A percentile compares a stretch with the other conserved stretches of the same genome.
phyloP scores from a whole-genome alignment of 2,329 filamentous ascomycete genomes.

The Taxawa tesnikishii region DNA sequence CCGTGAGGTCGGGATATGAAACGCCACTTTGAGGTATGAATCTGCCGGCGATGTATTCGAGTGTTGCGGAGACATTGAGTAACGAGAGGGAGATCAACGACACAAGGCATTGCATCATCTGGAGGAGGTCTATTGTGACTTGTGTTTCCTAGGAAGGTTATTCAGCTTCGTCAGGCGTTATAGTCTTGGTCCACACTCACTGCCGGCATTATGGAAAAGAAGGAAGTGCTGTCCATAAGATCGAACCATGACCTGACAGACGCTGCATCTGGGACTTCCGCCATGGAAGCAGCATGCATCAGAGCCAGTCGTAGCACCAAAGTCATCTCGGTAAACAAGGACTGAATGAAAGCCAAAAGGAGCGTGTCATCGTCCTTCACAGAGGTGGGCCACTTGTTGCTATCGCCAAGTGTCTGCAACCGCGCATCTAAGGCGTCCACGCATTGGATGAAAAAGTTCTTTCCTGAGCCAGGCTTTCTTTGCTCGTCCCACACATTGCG shows the following conservation, averaged over 20 bases:
- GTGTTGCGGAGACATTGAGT: conserved; percentile 53
- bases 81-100: conserved; percentile 60
- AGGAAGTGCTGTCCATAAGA: conserved; percentile 55
- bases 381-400: conserved; percentile 34
- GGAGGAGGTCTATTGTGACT: conserved; percentile 2
- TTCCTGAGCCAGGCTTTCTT: conserved; percentile 21
- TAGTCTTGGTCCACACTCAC: conserved; percentile 28
- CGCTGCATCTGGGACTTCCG: conserved; percentile 18
- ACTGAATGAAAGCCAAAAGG: conserved; percentile 51
- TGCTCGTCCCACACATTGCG: conserved; percentile 1
- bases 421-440: conserved; percentile 15
- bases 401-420: conserved; percentile 21
- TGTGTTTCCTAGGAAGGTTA: neutral
- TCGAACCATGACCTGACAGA: conserved; percentile 60
- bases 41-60: conserved; percentile 34
- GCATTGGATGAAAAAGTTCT: conserved; percentile 10
- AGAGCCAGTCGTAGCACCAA: conserved; percentile 45
- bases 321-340: conserved; percentile 55
- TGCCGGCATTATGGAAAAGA: conserved; percentile 52
- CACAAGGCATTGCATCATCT: conserved; percentile 50
- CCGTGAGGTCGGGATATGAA: conserved; percentile 16
- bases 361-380: conserved; percentile 41
- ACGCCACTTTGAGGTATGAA: neutral
- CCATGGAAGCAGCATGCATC: conserved; percentile 31
- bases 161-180: neutral